Base-by-base conservation (phyloP, 2,329 filamentous ascomycete genomes). In the Fusarium ambrosium region DNA sequence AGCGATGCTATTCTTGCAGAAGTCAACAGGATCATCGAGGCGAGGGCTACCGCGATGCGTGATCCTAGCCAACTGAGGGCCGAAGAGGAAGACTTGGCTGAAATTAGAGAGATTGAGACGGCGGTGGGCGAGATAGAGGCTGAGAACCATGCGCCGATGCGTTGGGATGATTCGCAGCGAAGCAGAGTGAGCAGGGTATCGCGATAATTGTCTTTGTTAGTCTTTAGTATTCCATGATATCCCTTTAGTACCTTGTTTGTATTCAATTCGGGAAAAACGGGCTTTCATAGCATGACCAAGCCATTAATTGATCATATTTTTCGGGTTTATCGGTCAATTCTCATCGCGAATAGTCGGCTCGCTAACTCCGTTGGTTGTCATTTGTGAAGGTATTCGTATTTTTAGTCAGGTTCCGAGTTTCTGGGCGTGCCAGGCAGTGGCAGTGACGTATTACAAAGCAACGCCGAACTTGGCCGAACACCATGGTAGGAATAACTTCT, bases 361-460 rank as follows among this genome's bases (percentile, higher is more conserved):
- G 48, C 36, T 36, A 64, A 56, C 34, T 63, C 61, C 45, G 45
- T 63, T 34, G 22, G 24, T 18, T 41, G 34, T 56, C 14, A 56
- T 56, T 18, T 18, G 13, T 6, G 48, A 51, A 2, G 20, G 11
- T 62, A 32, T n/a, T 62, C 13, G 9, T 13, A 43, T 24, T 32
- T 62, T 62, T 48, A 29, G 51, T 36, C 29, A 37, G 51, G 43
- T 20, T 37, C 10, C 32, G 43, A 45, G 24, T 24, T 24, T 24
- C 22, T 24, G 22, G 22, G 22, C 22, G 22, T 45, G 65, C 62
- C 32, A 78, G 73, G 75, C 76, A 75, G 76, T 77, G 70, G 55
- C 69, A 73, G 73, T 81, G 81, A 81, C 80, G 82, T 80, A 85
- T 85, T 85, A 85, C 84, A 83, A 85, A 85, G 84, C 84, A 83